Percentiles rank a stretch among this genome's conserved stretches.
Evolutionary conservation across 2,329 filamentous ascomycete species (phyloP).

Genomic region (Camillea tinctor): DNA sequence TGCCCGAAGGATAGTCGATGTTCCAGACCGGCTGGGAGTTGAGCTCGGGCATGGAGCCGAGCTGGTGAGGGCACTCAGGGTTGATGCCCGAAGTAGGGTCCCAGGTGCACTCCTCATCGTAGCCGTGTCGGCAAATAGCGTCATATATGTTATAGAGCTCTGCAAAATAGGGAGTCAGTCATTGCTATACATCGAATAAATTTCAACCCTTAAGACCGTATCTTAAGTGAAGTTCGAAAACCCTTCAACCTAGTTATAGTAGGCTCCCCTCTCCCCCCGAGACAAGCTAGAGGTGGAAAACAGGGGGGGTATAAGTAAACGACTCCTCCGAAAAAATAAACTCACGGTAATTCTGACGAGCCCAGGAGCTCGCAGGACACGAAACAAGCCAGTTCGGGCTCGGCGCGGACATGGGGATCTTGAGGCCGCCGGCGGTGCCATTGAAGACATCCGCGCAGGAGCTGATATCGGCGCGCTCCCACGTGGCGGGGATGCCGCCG

Average conservation of each 20-base stretch:
- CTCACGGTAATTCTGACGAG: constrained; percentile 47
- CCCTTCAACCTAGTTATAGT: no score
- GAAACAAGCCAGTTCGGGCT: constrained; percentile 17
- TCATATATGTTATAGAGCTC: constrained; percentile 53
- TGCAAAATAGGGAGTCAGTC: no score
- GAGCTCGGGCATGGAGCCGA: constrained; percentile 39
- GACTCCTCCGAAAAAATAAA: no score
- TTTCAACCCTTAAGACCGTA: no score
- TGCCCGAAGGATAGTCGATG: constrained; percentile 45
- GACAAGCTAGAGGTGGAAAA: no score
- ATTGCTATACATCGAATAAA: no score
- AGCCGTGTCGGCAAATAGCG: constrained; percentile 44
- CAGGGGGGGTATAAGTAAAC: no score
- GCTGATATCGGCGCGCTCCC: constrained; percentile 41
- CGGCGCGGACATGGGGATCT: constrained; percentile 36
- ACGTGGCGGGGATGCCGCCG: constrained; percentile 46
- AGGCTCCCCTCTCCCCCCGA: no score
- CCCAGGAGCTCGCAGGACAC: constrained; percentile 45
- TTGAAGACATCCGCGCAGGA: constrained; percentile 50
- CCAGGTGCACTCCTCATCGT: constrained; percentile 42
- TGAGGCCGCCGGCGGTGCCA: constrained; percentile 50
- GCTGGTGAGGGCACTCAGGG: constrained; percentile 41
- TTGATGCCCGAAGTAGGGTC: constrained; percentile 41
- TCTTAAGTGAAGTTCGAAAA: no score
- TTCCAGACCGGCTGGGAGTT: constrained; percentile 44